Evolutionary conservation across 2,329 filamentous ascomycete species (phyloP), one percentile per base, ranked within the genome.

Genomic region (Tolypocladium paradoxum): DNA sequence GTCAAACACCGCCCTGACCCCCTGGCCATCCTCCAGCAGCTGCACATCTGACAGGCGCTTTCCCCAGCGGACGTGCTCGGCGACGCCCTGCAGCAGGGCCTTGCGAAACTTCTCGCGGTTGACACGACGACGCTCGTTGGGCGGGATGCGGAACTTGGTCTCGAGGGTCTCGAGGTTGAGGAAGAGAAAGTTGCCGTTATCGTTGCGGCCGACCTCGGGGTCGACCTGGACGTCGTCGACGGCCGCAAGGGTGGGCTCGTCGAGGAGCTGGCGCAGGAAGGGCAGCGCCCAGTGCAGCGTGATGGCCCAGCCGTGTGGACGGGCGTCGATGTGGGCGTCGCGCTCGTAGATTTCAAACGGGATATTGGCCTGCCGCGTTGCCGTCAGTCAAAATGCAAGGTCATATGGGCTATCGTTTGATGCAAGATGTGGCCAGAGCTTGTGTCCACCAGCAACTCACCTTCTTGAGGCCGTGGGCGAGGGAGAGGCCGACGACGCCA

Each of bases 231-330:
- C 61, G 14, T 55, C 53, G 35, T 67, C 62, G 22, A 67, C 49
- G 11, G 53, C 56, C 3, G 50, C 53, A 6, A 65, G 38, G 0
- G 62, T 64, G 8, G 55, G 54, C 6, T 53, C 53, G 22, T 62
- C 62, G 2, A 66, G 52, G 16, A 66, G 55, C 53, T 64, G 53
- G 18, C 52, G 49, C 11, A 67, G 57, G 36, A 60, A 66, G 2
- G 59, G 63, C 14, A 82, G 67, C 22, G 71, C 76, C 79, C 80
- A 84, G 60, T 84, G 78, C 35, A 84, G 64, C 2, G 80, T 83
- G 50, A 84, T 70, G 43, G 77, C 80, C 81, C 80, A 84, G 48
- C 81, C 79, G 40, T 76, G 73, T 3, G 56, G 54, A 22, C 67
- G 67, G 22, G 59, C 57, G 48, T 62, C 60, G 52, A 64, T 57